Conservation (phyloP, 2,329 filamentous ascomycete genomes). For the Colletotrichum phormii region DNA sequence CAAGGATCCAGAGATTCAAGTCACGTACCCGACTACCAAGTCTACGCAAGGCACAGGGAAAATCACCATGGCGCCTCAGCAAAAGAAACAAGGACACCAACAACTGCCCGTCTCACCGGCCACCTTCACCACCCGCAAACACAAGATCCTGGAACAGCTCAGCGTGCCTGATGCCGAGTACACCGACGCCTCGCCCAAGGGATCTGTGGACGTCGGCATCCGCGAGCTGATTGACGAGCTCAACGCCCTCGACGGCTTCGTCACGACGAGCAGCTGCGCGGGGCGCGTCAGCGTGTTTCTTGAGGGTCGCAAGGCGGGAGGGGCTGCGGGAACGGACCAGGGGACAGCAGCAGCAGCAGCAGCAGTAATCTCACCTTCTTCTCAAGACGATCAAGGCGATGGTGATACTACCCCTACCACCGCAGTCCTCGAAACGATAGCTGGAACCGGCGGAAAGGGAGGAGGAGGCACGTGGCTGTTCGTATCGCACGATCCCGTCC, state of each 20-base stretch:
- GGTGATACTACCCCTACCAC: not conserved
- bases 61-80: conserved; percentile 19
- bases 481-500: conserved; percentile 83
- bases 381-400: conserved; percentile 35
- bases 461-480: conserved; percentile 87
- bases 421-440: conserved; percentile 49
- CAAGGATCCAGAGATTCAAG: not conserved
- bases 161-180: conserved; percentile 77
- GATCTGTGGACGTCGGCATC: conserved; percentile 84
- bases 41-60: not conserved
- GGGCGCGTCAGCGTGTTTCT: conserved; percentile 89
- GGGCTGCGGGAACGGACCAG: conserved; percentile 3
- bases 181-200: conserved; percentile 88
- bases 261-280: conserved; percentile 94
- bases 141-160: conserved; percentile 78
- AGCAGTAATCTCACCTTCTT: conserved; percentile 6
- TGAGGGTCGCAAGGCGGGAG: conserved; percentile 72
- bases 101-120: conserved; percentile 45
- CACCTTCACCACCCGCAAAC: conserved; percentile 72
- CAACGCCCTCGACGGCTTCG: conserved; percentile 79
- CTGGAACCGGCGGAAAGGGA: conserved; percentile 84
- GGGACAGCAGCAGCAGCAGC: conserved; percentile 29
- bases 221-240: conserved; percentile 81
- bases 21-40: not conserved
- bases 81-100: not conserved